Conservation (phyloP, 2,329 filamentous ascomycete genomes). For the Beauveria scarabaeidicola region DNA sequence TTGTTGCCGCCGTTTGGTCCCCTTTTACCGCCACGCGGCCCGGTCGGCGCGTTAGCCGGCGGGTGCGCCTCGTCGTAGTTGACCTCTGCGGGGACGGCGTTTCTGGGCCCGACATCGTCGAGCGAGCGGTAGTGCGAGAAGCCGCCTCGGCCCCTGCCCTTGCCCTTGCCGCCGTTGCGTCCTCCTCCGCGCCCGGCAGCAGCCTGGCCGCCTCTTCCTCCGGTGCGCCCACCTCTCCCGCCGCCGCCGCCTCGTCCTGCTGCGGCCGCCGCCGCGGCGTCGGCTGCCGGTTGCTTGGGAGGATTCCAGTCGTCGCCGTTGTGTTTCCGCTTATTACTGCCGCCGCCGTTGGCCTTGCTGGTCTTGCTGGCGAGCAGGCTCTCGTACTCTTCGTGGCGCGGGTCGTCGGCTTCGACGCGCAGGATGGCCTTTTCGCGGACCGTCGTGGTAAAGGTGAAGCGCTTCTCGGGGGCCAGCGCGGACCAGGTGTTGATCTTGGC, state of each 20-base stretch:
- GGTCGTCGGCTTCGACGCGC: slow-evolving; percentile 65
- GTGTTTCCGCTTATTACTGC: slow-evolving; percentile 44
- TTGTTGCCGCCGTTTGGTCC: slow-evolving; percentile 10
- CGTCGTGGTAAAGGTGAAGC: slow-evolving; percentile 69
- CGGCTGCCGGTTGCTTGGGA: slow-evolving; percentile 19
- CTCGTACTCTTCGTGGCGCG: slow-evolving; percentile 54
- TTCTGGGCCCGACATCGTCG: slow-evolving; percentile 51
- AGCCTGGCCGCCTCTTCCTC: slow-evolving; percentile 26
- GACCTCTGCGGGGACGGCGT: slow-evolving; percentile 34
- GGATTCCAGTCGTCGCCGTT: slow-evolving; percentile 39
- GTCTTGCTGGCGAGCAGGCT: slow-evolving; percentile 52
- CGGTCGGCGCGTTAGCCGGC: slow-evolving; percentile 18
- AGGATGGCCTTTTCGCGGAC: slow-evolving; percentile 83
- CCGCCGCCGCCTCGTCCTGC: slow-evolving; percentile 20
- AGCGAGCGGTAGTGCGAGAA: slow-evolving; percentile 55
- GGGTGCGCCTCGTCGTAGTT: slow-evolving; percentile 38
- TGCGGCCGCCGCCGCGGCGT: background rate
- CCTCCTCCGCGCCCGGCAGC: slow-evolving; percentile 21
- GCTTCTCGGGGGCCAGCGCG: slow-evolving; percentile 59
- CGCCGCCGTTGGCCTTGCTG: slow-evolving; percentile 37
- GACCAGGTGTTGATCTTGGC: slow-evolving; percentile 78
- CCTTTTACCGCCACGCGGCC: slow-evolving; percentile 13
- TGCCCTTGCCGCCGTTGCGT: slow-evolving; percentile 30
- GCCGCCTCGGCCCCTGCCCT: slow-evolving; percentile 37
- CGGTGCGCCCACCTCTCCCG: slow-evolving; percentile 18